Conservation (phyloP, 352 stramenopile genomes). For the Globisporangium ultimum region DNA sequence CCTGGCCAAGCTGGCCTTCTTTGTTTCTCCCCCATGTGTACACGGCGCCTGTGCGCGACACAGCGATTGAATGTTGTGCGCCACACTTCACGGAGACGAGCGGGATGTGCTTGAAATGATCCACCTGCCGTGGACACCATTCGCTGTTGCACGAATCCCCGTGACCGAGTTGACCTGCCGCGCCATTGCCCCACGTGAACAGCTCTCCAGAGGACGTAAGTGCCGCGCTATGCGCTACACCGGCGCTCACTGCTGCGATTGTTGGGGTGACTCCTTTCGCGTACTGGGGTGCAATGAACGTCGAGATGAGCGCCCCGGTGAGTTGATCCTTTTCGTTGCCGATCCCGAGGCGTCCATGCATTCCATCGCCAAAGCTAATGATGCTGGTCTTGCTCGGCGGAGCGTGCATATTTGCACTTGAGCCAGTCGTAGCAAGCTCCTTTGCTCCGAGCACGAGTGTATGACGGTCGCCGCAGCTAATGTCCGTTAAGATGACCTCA, state of each 20-base stretch:
- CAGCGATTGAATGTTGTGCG: constrained; percentile 39
- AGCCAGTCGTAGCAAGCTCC: background rate
- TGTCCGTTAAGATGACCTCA: constrained; percentile 45
- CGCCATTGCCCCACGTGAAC: constrained; percentile 63
- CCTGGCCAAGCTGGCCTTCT: constrained; percentile 49
- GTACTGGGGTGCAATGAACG: constrained; percentile 19
- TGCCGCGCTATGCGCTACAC: constrained; percentile 45
- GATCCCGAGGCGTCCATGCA: constrained; percentile 60
- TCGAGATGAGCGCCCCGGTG: constrained; percentile 36
- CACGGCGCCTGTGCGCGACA: constrained; percentile 41
- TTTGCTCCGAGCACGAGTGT: constrained; percentile 39
- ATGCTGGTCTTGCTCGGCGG: constrained; percentile 30
- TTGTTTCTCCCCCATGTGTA: constrained; percentile 54
- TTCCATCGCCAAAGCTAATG: constrained; percentile 64
- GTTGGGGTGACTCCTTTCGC: constrained; percentile 16
- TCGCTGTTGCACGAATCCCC: constrained; percentile 34
- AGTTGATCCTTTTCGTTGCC: constrained; percentile 46
- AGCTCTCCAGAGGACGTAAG: constrained; percentile 45
- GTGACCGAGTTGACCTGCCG: constrained; percentile 60
- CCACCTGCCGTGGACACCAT: constrained; percentile 52
- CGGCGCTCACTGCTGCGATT: constrained; percentile 43
- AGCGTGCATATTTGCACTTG: background rate
- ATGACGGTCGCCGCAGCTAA: constrained; percentile 70
- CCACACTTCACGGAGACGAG: constrained; percentile 34
- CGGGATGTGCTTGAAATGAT: constrained; percentile 35